Base-by-base conservation (phyloP, 495 filamentous ascomycete species). In the Trichoderma erinaceum region DNA sequence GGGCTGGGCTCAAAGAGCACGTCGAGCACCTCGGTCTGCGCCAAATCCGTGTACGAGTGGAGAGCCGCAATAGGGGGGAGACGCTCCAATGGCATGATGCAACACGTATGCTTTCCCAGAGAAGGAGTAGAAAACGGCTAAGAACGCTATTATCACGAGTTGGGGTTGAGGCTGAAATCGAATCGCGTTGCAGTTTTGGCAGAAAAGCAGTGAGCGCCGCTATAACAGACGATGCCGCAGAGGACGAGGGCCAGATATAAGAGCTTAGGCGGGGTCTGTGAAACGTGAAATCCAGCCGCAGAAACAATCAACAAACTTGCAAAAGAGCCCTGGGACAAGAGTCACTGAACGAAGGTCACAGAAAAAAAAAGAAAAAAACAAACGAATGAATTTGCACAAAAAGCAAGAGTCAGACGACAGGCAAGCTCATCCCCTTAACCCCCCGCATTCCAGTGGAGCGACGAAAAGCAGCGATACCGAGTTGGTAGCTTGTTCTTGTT, bases 1-100 rank as follows among this genome's bases (percentile, higher is more conserved):
- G 85, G 77, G 18, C 88, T 92, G 16, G 94, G 89, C 73, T 98
- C 94, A 79, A 97, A 98, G 64, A 97, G 90, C 7, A 83, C 81
- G 78, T 96, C 91, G 64, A 97, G 88, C 64, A 91, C 82, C 21
- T 83, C 77, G 63, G 85, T 82, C 64, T 87, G 83, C 44, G 85
- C 77, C 35, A 81, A 75, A 23, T 85, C 81, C 15, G 89, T 77
- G 66, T 46, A 90, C 18, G 81, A 73, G 63, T 84, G 78, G 46
- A 92, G 75, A 6, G 71, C 73, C 29, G 77, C 73, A 66, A 84
- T 78, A n/a, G 80, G 67, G 38, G 88, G 88, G 43, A 90, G 84
- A 38, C 52, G 69, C 67, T 68, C 63, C 23, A 65, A 12, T 21
- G 70, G 63, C 66, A 74, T 16, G 65, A 48, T 64, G 56, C 56